phyloP scores from a whole-genome alignment of 208 protist species.

The Porcisia hertigi region DNA sequence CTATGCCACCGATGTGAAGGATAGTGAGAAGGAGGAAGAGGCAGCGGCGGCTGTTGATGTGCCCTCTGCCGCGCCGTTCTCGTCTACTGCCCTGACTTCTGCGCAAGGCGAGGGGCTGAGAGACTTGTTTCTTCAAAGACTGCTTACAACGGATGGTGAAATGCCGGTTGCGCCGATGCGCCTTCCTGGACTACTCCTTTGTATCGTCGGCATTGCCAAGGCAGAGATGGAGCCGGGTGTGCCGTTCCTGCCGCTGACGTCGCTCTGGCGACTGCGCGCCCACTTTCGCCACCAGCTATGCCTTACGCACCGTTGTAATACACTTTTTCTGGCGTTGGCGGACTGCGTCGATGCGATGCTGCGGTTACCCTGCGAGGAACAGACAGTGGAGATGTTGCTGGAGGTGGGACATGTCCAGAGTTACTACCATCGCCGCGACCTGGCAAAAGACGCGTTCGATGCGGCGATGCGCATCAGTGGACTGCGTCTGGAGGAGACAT shows the following conservation, averaged over 20 bases:
- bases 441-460: constrained; percentile 69
- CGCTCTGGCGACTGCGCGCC: constrained; percentile 70
- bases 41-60: constrained; percentile 12
- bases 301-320: constrained; percentile 74
- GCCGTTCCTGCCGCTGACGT: constrained; percentile 47
- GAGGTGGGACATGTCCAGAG: constrained; percentile 85
- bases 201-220: constrained; percentile 51
- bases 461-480: constrained; percentile 65
- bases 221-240: constrained; percentile 21
- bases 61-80: constrained; percentile 3
- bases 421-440: constrained; percentile 86
- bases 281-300: constrained; percentile 83
- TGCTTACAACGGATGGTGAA: constrained; percentile 89
- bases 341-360: constrained; percentile 73
- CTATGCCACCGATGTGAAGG: constrained; percentile 2
- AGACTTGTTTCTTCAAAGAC: constrained; percentile 67
- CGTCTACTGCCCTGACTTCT: neutral
- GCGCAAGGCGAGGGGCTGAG: constrained; percentile 24
- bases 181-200: constrained; percentile 68
- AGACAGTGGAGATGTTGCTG: constrained; percentile 67
- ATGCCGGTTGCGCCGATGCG: constrained; percentile 67
- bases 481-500: constrained; percentile 68
- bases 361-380: constrained; percentile 39
- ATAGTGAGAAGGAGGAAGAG: constrained; percentile 15
- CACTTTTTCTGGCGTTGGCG: constrained; percentile 63